Evolutionary conservation across 768 basidiomycete genomes (phyloP), one percentile per base, ranked within the genome.

Genomic region (Lactarius sp.): DNA sequence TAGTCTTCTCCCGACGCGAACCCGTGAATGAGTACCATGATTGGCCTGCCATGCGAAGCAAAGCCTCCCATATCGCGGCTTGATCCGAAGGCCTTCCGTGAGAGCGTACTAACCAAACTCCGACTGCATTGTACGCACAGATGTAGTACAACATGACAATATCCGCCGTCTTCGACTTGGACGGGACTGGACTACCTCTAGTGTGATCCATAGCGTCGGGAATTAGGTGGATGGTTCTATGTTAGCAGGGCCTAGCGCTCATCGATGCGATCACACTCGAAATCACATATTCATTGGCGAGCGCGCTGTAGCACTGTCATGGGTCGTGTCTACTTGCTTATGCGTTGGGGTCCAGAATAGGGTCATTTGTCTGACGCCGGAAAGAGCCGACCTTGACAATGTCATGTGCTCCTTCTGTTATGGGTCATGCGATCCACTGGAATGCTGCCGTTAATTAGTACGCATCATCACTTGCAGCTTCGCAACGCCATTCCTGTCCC

Each of bases 321-420:
- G 22, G 3, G 22, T 47, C 46, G n/a, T 10, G 16, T 12, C 7
- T 47, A 20, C n/a, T 47, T 47, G 39, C 14, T 44, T 18, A 7
- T 41, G 13, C 1, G 42, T 44, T 44, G 42, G 36, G 8, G 10
- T 37, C 36, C 6, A 44, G 42, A 44, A 44, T 44, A 13, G 4
- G 18, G 47, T 49, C 41, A 41, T 8, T 8, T 41, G 22, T 12
- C 22, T 6, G 22, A 27, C 22, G 42, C 33, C 59, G 60, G 60
- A 7, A 47, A 46, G n/a, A 36, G 44, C 60, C 60, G 60, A 22
- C 27, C 2, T 27, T 1, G 31, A 12, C 0, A 14, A 1, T 6
- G 52, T 60, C 59, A 60, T 60, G 59, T 60, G 59, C 27, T 34
- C 51, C 51, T 27, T n/a, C n/a, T 36, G 31, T 42, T n/a, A 8